Evolutionary conservation across 2,329 filamentous ascomycete species (phyloP).

Genomic region (Aspergillus latus): DNA sequence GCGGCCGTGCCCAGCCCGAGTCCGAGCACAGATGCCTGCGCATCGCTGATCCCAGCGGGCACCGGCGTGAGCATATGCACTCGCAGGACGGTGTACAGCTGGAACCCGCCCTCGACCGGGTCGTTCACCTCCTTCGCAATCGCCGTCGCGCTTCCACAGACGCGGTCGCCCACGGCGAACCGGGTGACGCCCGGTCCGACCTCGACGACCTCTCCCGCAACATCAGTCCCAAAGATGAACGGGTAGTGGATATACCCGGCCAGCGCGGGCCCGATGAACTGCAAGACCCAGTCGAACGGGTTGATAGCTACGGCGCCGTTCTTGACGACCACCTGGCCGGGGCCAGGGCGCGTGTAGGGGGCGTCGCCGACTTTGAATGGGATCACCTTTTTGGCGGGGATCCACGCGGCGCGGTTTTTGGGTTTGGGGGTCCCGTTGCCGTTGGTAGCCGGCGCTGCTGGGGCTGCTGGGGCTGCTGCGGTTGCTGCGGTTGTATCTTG

Average conservation of each 20-base stretch:
- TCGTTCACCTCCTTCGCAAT: constrained; percentile 16
- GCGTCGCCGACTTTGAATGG: constrained; percentile 38
- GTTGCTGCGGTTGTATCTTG: neutral
- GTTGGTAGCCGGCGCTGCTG: neutral
- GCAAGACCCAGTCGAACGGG: constrained; percentile 44
- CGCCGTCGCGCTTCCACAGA: constrained; percentile 33
- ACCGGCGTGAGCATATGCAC: constrained; percentile 18
- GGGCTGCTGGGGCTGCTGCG: too few species aligned
- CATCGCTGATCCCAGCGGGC: constrained; percentile 17
- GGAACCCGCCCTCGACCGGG: constrained; percentile 24
- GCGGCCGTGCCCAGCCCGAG: constrained; percentile 25
- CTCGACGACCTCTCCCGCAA: constrained; percentile 47
- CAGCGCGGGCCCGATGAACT: constrained; percentile 29
- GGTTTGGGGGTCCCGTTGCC: neutral
- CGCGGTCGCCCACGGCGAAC: constrained; percentile 47
- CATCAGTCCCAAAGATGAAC: constrained; percentile 43
- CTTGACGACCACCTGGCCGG: constrained; percentile 42
- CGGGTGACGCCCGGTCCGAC: constrained; percentile 25
- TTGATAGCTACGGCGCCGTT: constrained; percentile 47
- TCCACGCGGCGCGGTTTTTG: constrained; percentile 38
- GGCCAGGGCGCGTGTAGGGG: constrained; percentile 37
- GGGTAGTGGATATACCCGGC: constrained; percentile 35
- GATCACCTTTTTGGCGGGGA: constrained; percentile 30
- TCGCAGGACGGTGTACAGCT: constrained; percentile 24
- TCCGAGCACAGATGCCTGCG: constrained; percentile 22